Evolutionary conservation across 805 yeast species (phyloP), one percentile per base, ranked within the genome.

Genomic region (Saccharomycopsis fibuligera): DNA sequence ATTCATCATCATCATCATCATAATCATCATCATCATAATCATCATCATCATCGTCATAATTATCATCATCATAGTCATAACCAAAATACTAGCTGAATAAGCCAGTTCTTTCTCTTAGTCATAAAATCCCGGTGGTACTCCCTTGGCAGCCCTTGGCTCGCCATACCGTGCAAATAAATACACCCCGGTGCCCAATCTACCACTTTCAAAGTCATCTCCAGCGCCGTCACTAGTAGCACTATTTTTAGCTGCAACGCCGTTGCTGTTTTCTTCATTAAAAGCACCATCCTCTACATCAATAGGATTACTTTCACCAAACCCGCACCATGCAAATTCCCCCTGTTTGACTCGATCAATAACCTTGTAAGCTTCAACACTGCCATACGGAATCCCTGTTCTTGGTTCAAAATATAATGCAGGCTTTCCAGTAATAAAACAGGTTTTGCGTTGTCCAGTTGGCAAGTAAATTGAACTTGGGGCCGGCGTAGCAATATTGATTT

Each of bases 371-470:
- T 84, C 90, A 53, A 88, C 85, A 54, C 82, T 83, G 44, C 82
- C 75, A 65, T 93, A 93, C 1, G 96, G 95, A 45, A 93, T 76
- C 33, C 96, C 96, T 25, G 84, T 80, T 33, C 78, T 73, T 0
- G 98, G 98, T 68, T 91, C 98, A 55, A 84, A 81, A 64, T 87
- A 91, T 59, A 79, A 75, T 16, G 93, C 95, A 41, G 80, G 81
- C 44, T 75, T 75, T 2, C 96, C 96, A 2, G 88, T 80, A 39
- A 90, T 79, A 23, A 82, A 68, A 72, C 96, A 84, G 58, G 73
- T 65, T 64, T 79, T 75, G 58, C 72, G 70, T 63, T 78, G 81
- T 25, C 86, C 88, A 62, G 73, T 86, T 36, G 88, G 83, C 49
- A 83, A 67, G 54, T 81, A 76, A 27, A 83, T 79, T 16, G 91